These are phyloP conservation scores for Leccinum pellstonianum DNA, from an alignment of 768 basidiomycete species.

Conservation along the genomic window DNA sequence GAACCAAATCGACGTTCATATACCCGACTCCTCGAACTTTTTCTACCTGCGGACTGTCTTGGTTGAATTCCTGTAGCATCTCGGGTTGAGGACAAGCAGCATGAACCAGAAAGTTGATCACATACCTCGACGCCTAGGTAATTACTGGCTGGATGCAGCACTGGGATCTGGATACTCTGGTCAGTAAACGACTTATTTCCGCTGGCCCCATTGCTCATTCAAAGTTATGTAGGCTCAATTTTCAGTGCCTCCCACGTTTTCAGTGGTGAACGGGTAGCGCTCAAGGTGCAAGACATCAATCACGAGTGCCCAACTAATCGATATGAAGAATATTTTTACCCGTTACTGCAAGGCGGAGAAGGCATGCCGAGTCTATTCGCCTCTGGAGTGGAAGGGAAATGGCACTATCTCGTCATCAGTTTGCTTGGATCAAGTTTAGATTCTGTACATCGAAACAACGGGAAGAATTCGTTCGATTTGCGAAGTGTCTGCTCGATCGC, in stretches of 20 bases:
- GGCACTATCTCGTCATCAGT: constrained; percentile 77
- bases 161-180: constrained; percentile 78
- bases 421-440: constrained; percentile 72
- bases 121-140: constrained; percentile 46
- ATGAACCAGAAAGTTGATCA: constrained; percentile 18
- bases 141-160: constrained; percentile 56
- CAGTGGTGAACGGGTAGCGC: constrained; percentile 59
- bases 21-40: not conserved
- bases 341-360: constrained; percentile 63
- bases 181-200: constrained; percentile 27
- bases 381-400: constrained; percentile 52
- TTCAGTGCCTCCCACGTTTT: constrained; percentile 60
- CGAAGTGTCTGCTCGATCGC: constrained; percentile 73
- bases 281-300: constrained; percentile 69
- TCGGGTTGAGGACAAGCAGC: not conserved
- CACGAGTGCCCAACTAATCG: constrained; percentile 76
- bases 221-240: constrained; percentile 58
- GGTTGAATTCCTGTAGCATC: not conserved
- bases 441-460: constrained; percentile 52
- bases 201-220: constrained; percentile 1
- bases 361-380: constrained; percentile 77
- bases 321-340: constrained; percentile 70
- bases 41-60: not conserved
- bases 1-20: not conserved
- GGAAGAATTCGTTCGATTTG: constrained; percentile 61